Conservation (phyloP, 495 filamentous ascomycete genomes). For the Hypoxylon cercidicola region DNA sequence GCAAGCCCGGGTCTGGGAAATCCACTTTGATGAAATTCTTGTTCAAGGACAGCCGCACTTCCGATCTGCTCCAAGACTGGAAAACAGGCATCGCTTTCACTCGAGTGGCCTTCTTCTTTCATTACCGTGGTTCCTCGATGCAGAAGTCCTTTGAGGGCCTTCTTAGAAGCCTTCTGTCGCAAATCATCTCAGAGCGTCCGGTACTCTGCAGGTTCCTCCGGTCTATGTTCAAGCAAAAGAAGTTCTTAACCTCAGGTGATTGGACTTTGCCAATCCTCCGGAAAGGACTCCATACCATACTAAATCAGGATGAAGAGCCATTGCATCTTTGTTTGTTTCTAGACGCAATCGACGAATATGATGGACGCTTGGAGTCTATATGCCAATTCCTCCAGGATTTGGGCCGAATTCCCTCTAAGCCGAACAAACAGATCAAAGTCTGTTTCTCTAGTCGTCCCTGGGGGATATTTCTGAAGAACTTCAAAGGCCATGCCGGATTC, state of each 20-base stretch:
- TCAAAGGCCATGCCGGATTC: conserved; percentile 15
- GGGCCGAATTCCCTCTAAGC: background rate
- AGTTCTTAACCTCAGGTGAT: background rate
- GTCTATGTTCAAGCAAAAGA: background rate
- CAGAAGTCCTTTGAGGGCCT: conserved; percentile 39
- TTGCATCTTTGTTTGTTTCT: conserved; percentile 29
- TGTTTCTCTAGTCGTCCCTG: conserved; percentile 37
- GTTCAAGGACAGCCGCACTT: conserved; percentile 27
- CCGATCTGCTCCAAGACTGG: conserved; percentile 25
- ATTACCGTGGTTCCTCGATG: conserved; percentile 25
- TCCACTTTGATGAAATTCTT: conserved; percentile 45
- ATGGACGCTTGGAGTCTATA: conserved; percentile 22
- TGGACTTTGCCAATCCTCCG: conserved; percentile 13
- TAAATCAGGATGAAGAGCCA: conserved; percentile 12
- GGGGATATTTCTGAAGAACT: conserved; percentile 13
- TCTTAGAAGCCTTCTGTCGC: conserved; percentile 23
- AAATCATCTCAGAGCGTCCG: conserved; percentile 8
- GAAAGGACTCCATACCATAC: conserved; percentile 8
- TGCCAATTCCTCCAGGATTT: conserved; percentile 25
- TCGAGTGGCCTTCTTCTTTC: conserved; percentile 25
- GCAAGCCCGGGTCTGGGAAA: conserved; percentile 35
- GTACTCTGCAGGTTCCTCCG: background rate
- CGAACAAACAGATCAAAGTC: conserved; percentile 16
- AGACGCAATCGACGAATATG: conserved; percentile 36
- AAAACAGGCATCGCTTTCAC: conserved; percentile 1